Evolutionary conservation across 306 rosid genomes (phyloP).

Genomic region (Rosa chinensis): DNA sequence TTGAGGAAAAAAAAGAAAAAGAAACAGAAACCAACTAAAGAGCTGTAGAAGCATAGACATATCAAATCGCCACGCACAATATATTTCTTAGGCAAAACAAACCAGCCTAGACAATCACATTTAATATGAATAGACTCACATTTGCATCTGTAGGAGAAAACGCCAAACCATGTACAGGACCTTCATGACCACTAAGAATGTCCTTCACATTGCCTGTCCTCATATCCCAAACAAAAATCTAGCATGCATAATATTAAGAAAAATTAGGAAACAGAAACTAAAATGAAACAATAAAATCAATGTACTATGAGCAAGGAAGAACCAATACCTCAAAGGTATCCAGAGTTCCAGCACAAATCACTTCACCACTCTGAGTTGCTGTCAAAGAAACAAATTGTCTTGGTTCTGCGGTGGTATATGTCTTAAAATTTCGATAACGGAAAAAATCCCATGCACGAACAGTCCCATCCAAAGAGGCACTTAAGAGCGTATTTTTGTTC

Average conservation of each 20-base stretch:
- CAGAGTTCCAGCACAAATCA: conserved; percentile 90
- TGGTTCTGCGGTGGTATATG: conserved; percentile 70
- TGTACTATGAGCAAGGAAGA: conserved; percentile 16
- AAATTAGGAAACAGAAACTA: conserved; percentile 9
- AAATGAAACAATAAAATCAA: neutral
- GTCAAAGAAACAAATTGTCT: conserved; percentile 88
- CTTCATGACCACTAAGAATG: conserved; percentile 91
- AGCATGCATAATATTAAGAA: conserved; percentile 22
- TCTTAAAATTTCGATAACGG: conserved; percentile 83
- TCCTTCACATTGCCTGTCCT: conserved; percentile 84
- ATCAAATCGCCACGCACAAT: neutral
- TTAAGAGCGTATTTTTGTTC: conserved; percentile 65
- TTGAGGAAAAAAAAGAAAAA: neutral
- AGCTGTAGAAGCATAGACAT: neutral
- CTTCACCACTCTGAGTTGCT: conserved; percentile 95
- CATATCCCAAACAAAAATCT: conserved; percentile 97
- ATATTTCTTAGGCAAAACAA: neutral
- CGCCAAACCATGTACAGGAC: conserved; percentile 86
- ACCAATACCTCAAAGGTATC: conserved; percentile 88
- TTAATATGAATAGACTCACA: conserved; percentile 49
- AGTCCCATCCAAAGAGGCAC: conserved; percentile 98
- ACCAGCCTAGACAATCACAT: neutral
- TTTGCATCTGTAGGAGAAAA: conserved; percentile 93
- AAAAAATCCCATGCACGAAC: conserved; percentile 94
- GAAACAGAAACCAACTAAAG: neutral